Evolutionary conservation across 2,329 filamentous ascomycete genomes (phyloP), one percentile per base, ranked within the genome.

Genomic region (Fusarium circinatum): DNA sequence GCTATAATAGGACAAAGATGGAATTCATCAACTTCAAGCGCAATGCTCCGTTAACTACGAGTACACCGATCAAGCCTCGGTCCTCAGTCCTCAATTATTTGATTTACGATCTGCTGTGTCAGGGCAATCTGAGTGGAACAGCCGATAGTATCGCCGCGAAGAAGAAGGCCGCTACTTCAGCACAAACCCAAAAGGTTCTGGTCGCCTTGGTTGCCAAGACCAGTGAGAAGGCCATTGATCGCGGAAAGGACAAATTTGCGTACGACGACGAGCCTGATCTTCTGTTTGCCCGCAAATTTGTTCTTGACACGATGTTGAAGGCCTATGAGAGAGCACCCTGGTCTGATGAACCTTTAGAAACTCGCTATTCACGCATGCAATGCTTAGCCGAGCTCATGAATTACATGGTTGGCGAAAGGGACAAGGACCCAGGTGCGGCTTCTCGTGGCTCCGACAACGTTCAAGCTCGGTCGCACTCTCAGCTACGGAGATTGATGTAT

Each of bases 1-100:
- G 93, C 78, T 99, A 98, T 84, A 98, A 95, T 76, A 91, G 95
- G 61, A 94, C 95, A 14, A 99, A 99, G 86, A 90, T 99, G 48
- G 97, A 99, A 80, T 98, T 99, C 80, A 98, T 99, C 85, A 98
- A 98, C 82, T 99, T 98, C 85, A 98, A 97, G 75, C 92, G 96
- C 69, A 98, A 95, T 79, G 92, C 94, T 12, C 94, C 96, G 52
- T 89, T 94, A 49, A 92, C 94, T 76, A 92, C 92, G 17, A 91
- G 91, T 61, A 98, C 96, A 4, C 96, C 96, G 10, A 95, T 97
- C 22, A 98, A 98, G 82, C 96, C 96, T 63, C 91, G 96, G 45
- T 95, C 96, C 17, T 95, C 93, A 71, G 93, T 98, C 48, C 86
- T 99, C 71, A 98, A 98, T 81, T 99, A 99, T 79, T 87, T 99